Evolutionary conservation across 345 rosid species (phyloP).

Genomic region (Theobroma cacao): DNA sequence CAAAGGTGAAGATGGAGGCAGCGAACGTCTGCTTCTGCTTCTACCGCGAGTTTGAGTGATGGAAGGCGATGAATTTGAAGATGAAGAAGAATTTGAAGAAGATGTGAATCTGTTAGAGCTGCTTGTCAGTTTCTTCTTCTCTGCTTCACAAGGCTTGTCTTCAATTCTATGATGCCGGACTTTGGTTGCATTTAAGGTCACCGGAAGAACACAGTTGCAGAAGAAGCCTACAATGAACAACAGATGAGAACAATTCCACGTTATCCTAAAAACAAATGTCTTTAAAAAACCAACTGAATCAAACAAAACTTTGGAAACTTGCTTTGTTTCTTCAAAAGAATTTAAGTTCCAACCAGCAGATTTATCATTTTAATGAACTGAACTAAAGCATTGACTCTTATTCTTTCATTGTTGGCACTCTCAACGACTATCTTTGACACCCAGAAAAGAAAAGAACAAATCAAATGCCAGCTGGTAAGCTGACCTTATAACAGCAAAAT

Average conservation of each 20-base stretch:
- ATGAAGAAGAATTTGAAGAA: conserved; percentile 51
- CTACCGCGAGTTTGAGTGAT: conserved; percentile 53
- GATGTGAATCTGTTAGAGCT: conserved; percentile 42
- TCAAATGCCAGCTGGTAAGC: no score
- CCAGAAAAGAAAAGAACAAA: no score
- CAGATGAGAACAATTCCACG: neutral
- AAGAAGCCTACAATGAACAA: conserved; percentile 54
- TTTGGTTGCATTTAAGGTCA: conserved; percentile 62
- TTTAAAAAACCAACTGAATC: neutral
- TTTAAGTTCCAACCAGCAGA: no score
- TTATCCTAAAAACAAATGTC: neutral
- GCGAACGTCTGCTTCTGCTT: conserved; percentile 64
- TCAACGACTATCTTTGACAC: no score
- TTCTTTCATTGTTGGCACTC: no score
- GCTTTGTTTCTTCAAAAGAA: neutral
- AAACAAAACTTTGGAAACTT: neutral
- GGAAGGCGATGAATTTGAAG: conserved; percentile 61
- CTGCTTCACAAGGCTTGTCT: conserved; percentile 59
- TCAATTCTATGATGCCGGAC: conserved; percentile 53
- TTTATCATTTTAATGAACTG: no score
- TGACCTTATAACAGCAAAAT: neutral
- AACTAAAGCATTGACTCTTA: neutral
- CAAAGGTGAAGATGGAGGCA: conserved; percentile 59
- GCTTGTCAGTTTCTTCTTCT: conserved; percentile 58
- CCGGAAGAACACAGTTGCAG: conserved; percentile 92